Evolutionary conservation across 148 eudicot genomes (phyloP), one percentile per base, ranked within the genome.

Genomic region (Agrostemma githago): DNA sequence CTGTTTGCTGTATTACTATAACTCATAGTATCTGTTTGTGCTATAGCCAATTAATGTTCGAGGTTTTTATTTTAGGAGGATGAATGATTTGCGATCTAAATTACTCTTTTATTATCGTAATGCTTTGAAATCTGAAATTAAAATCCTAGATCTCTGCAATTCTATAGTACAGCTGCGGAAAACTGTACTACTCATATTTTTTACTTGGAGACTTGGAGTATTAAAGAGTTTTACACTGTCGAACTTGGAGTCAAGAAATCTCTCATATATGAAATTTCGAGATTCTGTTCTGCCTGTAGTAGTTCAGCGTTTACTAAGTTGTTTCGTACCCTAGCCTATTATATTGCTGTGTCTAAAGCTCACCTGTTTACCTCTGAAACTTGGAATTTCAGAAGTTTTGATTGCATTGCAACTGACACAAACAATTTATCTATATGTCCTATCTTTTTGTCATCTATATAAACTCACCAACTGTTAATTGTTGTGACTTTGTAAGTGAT

Each of bases 401-500:
- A 17, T 60, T 60, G 8, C 9, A 26, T 61, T 61, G 64, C 37
- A 61, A 1, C 5, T 19, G 17, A 4, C 8, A 21, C 10, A 20
- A 7, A 5, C 1, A 4, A 8, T 5, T 20, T 26, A 9, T 57
- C 61, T 3, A 57, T 17, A 16, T 12, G 4, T 57, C 2, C 11
- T 37, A 34, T 38, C 12, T 12, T 44, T 42, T 68, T 43, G 39
- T 21, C 5, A 6, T 43, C 42, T 59, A 12, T 61, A 7, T 5
- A 14, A 66, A 40, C 19, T 17, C 10, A 6, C 2, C 26, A 26
- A 1, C 2, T 15, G 4, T 68, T 21, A 8, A 48, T 15, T 4
- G 10, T 69, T 42, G 20, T 5, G 41, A 58, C 39, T 8, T 51
- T 37, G 39, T 39, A 66, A 95, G 99, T 92, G 74, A 95, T 85